Evolutionary conservation across 331 rosid species (phyloP).

Genomic region (Saraca asoca): DNA sequence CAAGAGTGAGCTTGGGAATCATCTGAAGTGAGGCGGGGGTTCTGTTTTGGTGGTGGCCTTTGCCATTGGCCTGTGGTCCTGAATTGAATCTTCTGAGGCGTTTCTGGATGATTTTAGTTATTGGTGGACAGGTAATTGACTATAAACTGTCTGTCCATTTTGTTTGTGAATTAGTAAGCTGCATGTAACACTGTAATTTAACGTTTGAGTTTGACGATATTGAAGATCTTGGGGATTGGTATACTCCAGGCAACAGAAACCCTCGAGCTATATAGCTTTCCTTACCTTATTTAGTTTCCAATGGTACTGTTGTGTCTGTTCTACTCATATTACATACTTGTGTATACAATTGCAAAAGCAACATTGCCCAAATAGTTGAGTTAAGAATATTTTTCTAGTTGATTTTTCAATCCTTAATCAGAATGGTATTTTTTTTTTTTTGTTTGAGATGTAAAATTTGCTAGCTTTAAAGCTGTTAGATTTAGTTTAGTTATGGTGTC

Average conservation of each 20-base stretch:
- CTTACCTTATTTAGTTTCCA: constrained; percentile 14
- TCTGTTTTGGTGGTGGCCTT: constrained; percentile 26
- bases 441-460: neutral
- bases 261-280: neutral
- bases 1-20: constrained; percentile 15
- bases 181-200: neutral
- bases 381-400: neutral
- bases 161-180: constrained; percentile 23
- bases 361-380: constrained; percentile 4
- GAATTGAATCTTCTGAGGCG: constrained; percentile 24
- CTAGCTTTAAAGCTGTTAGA: constrained; percentile 8
- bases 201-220: constrained; percentile 22
- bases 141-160: constrained; percentile 7
- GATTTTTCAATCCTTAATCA: constrained; percentile 25
- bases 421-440: constrained; percentile 1
- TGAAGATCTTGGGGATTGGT: constrained; percentile 31
- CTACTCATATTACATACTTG: constrained; percentile 20
- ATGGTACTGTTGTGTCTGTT: neutral
- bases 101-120: constrained; percentile 6
- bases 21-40: constrained; percentile 3
- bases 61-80: constrained; percentile 5
- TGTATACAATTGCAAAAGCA: constrained; percentile 17
- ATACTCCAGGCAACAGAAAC: neutral
- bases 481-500: constrained; percentile 21
- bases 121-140: neutral